Percentiles rank a stretch among this genome's conserved stretches.
phyloP scores from a whole-genome alignment of 2,329 filamentous ascomycete species.

The Leptographium galeiforme region DNA sequence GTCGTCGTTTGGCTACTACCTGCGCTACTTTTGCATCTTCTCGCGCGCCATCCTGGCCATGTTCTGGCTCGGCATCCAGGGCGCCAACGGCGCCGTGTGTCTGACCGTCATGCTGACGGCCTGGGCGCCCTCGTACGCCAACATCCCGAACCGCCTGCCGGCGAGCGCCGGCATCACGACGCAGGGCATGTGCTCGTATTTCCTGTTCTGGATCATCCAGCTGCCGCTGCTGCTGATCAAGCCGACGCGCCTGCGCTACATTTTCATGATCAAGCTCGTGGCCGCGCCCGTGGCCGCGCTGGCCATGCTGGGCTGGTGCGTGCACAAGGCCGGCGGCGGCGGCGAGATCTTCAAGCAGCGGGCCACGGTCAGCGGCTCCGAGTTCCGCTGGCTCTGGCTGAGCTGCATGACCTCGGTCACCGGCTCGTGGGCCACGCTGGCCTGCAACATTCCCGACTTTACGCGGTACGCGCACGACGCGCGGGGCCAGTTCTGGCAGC shows the following conservation, averaged over 20 bases:
- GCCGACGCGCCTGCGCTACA: constrained; percentile 8
- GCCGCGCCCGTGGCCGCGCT: constrained; percentile 45
- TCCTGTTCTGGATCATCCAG: constrained; percentile 25
- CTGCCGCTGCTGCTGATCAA: constrained; percentile 13
- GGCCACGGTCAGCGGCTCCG: constrained; percentile 23
- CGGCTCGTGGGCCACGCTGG: constrained; percentile 27
- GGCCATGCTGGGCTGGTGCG: constrained; percentile 49
- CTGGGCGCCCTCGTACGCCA: constrained; percentile 16
- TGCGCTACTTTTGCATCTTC: constrained; percentile 28
- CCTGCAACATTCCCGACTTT: constrained; percentile 42
- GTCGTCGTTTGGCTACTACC: constrained; percentile 31
- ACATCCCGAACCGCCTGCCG: constrained; percentile 23
- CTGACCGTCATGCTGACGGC: constrained; percentile 17
- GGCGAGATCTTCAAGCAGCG: constrained; percentile 22
- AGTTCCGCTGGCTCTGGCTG: constrained; percentile 31
- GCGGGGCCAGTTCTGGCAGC: constrained; percentile 25
- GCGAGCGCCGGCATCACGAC: constrained; percentile 24
- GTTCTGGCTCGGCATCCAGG: constrained; percentile 24
- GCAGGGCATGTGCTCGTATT: constrained; percentile 22
- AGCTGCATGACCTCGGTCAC: constrained; percentile 31
- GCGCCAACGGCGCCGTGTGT: constrained; percentile 31
- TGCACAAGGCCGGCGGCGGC: constrained; percentile 42
- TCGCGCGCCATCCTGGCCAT: constrained; percentile 25
- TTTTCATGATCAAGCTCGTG: constrained; percentile 35
- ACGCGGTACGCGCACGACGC: constrained; percentile 24